phyloP scores from a whole-genome alignment of 805 yeast species.

The Peterozyma xylosa region DNA sequence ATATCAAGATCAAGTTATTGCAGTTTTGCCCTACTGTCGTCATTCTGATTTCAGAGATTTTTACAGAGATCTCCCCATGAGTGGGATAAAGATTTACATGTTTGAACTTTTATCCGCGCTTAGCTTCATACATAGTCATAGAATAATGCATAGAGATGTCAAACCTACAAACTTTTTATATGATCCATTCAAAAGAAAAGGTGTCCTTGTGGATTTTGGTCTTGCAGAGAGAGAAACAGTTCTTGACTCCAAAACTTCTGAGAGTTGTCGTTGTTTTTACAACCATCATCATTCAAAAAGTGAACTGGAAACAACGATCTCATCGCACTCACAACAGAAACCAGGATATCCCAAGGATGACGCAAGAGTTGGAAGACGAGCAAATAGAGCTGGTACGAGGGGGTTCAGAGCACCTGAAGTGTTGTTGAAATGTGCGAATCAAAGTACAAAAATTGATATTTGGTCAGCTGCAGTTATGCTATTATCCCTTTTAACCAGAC shows the following conservation, averaged over 20 bases:
- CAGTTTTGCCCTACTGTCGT: slow-evolving; percentile 83
- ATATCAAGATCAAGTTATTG: slow-evolving; percentile 85
- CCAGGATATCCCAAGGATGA: slow-evolving; percentile 85
- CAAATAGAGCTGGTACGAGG: slow-evolving; percentile 94
- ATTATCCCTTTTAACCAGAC: slow-evolving; percentile 64
- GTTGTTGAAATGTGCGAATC: slow-evolving; percentile 76
- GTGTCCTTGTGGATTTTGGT: slow-evolving; percentile 89
- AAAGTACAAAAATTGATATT: slow-evolving; percentile 72
- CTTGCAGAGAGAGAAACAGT: slow-evolving; percentile 59
- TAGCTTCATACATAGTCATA: slow-evolving; percentile 66
- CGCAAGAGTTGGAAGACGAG: slow-evolving; percentile 80
- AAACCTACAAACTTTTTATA: slow-evolving; percentile 71
- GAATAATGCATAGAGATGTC: slow-evolving; percentile 87
- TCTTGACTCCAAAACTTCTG: slow-evolving; percentile 19
- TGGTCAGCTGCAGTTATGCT: slow-evolving; percentile 93
- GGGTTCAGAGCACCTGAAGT: slow-evolving; percentile 96
- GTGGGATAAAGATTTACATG: slow-evolving; percentile 77
- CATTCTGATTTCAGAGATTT: slow-evolving; percentile 88
- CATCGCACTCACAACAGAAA: slow-evolving; percentile 26
- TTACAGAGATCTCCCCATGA: slow-evolving; percentile 69
- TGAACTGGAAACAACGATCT: slow-evolving; percentile 20
- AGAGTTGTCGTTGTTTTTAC: slow-evolving; percentile 49
- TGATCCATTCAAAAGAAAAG: slow-evolving; percentile 57
- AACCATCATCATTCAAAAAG: slow-evolving; percentile 14
- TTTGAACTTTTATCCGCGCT: slow-evolving; percentile 73